These are phyloP conservation scores for Mucor piriformis DNA, from an alignment of 371 early-diverging fungal species.

Conservation along the genomic window DNA sequence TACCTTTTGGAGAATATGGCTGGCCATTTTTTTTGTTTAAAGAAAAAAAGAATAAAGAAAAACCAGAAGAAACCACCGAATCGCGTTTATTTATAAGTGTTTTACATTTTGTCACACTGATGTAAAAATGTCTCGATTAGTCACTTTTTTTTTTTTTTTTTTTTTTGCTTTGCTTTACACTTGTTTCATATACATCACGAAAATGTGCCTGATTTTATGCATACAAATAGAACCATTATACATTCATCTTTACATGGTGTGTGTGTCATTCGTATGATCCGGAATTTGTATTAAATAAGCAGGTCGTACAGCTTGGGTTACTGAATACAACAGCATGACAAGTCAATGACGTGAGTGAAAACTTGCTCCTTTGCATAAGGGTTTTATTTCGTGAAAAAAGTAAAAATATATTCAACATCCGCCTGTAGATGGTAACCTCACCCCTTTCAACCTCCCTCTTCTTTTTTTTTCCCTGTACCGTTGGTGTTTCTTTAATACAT, in stretches of 20 bases:
- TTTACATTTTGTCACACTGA: not conserved
- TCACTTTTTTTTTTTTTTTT: not conserved
- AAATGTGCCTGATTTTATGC: not conserved
- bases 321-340: constrained; percentile 8
- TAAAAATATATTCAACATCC: not conserved
- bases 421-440: not conserved
- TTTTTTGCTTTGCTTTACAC: not conserved
- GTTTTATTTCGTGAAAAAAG: not conserved
- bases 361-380: constrained; percentile 1
- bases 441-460: not conserved
- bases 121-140: not conserved
- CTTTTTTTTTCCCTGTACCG: not conserved
- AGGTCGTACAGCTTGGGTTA: constrained; percentile 4
- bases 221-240: not conserved
- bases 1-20: constrained; percentile 55
- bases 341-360: constrained; percentile 3
- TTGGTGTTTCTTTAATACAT: constrained; percentile 13
- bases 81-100: not conserved
- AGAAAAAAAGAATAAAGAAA: constrained; percentile 4
- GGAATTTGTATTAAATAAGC: constrained; percentile 2
- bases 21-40: constrained; percentile 16
- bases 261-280: not conserved
- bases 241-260: not conserved
- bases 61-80: not conserved
- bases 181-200: not conserved